A percentile compares a stretch with the other conserved stretches of the same genome.
These are phyloP conservation scores for Populus hybrid DNA, from an alignment of 441 rosid genomes.

Conservation along the genomic window DNA sequence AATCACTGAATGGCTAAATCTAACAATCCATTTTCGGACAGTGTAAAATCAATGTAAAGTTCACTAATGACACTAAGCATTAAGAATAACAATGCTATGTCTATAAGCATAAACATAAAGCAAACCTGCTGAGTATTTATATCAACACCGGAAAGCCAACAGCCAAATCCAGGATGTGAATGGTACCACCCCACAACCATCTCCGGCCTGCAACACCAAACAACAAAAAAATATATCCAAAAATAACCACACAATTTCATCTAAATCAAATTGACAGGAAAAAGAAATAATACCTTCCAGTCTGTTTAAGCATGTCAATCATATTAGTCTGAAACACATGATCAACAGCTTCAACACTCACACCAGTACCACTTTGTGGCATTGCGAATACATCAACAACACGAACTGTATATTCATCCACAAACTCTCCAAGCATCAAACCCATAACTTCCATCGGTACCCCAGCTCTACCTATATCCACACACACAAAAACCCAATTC, in stretches of 20 bases:
- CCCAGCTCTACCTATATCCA: slow-evolving; percentile 83
- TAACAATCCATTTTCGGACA: background rate
- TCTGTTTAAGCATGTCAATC: slow-evolving; percentile 99
- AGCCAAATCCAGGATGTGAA: slow-evolving; percentile 99
- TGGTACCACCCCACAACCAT: slow-evolving; percentile 99
- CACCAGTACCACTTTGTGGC: slow-evolving; percentile 99
- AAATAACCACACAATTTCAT: background rate
- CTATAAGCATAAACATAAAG: background rate
- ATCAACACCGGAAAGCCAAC: slow-evolving; percentile 99
- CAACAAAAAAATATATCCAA: background rate
- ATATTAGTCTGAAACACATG: slow-evolving; percentile 97
- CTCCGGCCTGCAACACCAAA: slow-evolving; percentile 69
- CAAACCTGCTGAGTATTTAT: slow-evolving; percentile 93
- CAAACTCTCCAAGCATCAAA: slow-evolving; percentile 97
- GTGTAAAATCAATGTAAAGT: background rate
- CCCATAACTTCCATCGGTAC: slow-evolving; percentile 99
- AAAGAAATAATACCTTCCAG: slow-evolving; percentile 62
- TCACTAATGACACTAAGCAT: background rate
- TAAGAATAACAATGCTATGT: background rate
- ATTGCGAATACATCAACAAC: slow-evolving; percentile 98
- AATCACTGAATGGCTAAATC: background rate
- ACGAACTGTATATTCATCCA: slow-evolving; percentile 93
- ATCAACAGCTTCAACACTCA: slow-evolving; percentile 98
- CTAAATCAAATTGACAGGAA: background rate
- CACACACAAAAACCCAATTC: slow-evolving; percentile 4